Conservation (phyloP, 2,329 filamentous ascomycete species). For the Leptographium galeiforme region DNA sequence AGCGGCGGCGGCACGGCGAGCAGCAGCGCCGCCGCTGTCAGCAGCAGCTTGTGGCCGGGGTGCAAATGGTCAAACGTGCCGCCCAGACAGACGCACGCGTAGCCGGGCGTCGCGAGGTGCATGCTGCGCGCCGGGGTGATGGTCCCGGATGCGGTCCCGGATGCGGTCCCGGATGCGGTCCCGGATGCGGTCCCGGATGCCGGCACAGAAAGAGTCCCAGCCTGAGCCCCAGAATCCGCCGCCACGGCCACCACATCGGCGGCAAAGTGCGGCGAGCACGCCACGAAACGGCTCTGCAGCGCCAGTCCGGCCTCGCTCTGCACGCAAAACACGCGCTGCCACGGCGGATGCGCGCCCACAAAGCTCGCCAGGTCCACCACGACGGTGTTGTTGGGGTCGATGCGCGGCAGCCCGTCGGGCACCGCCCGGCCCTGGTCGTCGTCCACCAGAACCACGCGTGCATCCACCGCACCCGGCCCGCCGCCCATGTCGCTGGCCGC, state of each 20-base stretch:
- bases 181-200: slow-evolving; percentile 10
- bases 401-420: slow-evolving; percentile 22
- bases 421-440: slow-evolving; percentile 28
- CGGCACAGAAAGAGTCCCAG: slow-evolving; percentile 13
- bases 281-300: slow-evolving; percentile 37
- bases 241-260: slow-evolving; percentile 36
- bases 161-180: slow-evolving; percentile 15
- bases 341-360: slow-evolving; percentile 38
- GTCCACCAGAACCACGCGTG: slow-evolving; percentile 60
- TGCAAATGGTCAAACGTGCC: slow-evolving; percentile 97
- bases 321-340: slow-evolving; percentile 52
- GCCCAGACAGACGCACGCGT: slow-evolving; percentile 63
- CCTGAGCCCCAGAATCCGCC: too few relatives aligned
- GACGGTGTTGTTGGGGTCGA: slow-evolving; percentile 29
- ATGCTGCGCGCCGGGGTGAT: slow-evolving; percentile 4
- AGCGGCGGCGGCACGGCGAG: slow-evolving; percentile 36
- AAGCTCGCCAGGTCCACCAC: slow-evolving; percentile 27
- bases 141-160: not conserved
- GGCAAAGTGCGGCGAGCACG: slow-evolving; percentile 30
- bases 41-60: slow-evolving; percentile 85
- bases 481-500: slow-evolving; percentile 44
- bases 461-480: slow-evolving; percentile 59
- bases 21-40: slow-evolving; percentile 73
- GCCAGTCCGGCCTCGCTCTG: slow-evolving; percentile 51
- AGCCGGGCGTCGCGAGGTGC: not conserved